Conservation (phyloP, 106 monocot species). For the Acorus gramineus region DNA sequence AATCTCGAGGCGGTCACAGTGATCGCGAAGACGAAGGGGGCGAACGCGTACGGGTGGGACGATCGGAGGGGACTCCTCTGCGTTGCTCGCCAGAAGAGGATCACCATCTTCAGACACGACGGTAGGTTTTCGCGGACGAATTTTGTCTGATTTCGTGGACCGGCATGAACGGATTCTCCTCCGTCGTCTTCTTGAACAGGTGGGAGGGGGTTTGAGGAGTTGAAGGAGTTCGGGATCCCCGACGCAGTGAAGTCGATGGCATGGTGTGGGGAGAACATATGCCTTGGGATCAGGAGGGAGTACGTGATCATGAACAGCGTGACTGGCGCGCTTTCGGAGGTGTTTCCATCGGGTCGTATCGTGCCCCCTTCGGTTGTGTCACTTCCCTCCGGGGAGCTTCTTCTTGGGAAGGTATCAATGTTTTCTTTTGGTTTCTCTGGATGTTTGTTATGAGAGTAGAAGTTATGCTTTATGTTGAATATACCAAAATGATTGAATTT, state of each 20-base stretch:
- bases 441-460: too few species aligned
- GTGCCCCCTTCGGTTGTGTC: slow-evolving; percentile 81
- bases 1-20: slow-evolving; percentile 71
- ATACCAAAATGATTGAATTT: too few species aligned
- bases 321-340: slow-evolving; percentile 67
- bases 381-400: slow-evolving; percentile 77
- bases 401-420: slow-evolving; percentile 78
- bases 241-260: slow-evolving; percentile 90
- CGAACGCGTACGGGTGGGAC: slow-evolving; percentile 74
- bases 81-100: slow-evolving; percentile 71
- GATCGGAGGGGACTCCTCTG: slow-evolving; percentile 72
- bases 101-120: slow-evolving; percentile 66
- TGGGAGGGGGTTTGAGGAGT: slow-evolving; percentile 91
- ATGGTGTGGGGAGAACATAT: slow-evolving; percentile 98
- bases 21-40: slow-evolving; percentile 83
- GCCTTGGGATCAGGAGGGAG: slow-evolving; percentile 83
- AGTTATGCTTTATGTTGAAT: too few species aligned
- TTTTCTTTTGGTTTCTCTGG: slow-evolving; percentile 2
- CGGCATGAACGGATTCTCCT: not conserved
- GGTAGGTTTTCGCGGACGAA: slow-evolving; percentile 24
- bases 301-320: slow-evolving; percentile 85
- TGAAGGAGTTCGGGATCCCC: slow-evolving; percentile 89
- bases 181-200: slow-evolving; percentile 25
- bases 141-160: not conserved
- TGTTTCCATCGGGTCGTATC: slow-evolving; percentile 81